Base-by-base conservation (phyloP, 2,329 filamentous ascomycete genomes). In the Penicillium sp. region DNA sequence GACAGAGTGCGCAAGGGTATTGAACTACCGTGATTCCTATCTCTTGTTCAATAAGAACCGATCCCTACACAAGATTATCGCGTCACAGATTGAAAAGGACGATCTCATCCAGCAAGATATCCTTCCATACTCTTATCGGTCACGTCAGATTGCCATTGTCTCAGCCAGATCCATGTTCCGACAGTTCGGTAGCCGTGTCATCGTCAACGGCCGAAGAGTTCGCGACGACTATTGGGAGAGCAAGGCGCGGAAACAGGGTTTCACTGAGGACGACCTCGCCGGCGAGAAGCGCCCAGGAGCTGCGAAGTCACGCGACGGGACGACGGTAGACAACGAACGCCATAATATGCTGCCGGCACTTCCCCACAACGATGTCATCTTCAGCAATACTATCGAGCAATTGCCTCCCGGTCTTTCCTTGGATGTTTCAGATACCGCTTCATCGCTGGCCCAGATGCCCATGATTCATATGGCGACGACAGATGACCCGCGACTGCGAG, bases 161-260 rank as follows among this genome's bases (percentile, higher is more conserved):
- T 97, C 93, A 0, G 93, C 93, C 27, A 84, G 89, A 57, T 97
- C 92, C 61, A 98, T 98, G 93, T 98, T 97, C 72, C 85, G 93
- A 38, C 93, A 98, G 69, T 98, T 98, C 70, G 93, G 93, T 42
- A 96, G 91, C 70, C 82, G 93, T 55, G 87, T 98, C 45, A 93
- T 98, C 56, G 83, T 88, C 31, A 88, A 91, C 63, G 93, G 93
- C 29, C 82, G 92, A 55, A 81, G 93, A 50, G 93, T 98, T 37
- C 86, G 93, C 43, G 93, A 98, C 72, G 93, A 98, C 68, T 98
- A 98, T 72, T 98, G 93, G 93, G 93, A 97, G 71, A 88, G 86
- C 65, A 97, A 97, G 72, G 93, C 93, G 6, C 81, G 88, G 42
- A 98, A 97, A 72, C 93, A 98, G 72, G 93, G 93, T 9, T 98